These are phyloP conservation scores for Mortierella antarctica DNA, from an alignment of 192 early-diverging fungal species.

Conservation along the genomic window DNA sequence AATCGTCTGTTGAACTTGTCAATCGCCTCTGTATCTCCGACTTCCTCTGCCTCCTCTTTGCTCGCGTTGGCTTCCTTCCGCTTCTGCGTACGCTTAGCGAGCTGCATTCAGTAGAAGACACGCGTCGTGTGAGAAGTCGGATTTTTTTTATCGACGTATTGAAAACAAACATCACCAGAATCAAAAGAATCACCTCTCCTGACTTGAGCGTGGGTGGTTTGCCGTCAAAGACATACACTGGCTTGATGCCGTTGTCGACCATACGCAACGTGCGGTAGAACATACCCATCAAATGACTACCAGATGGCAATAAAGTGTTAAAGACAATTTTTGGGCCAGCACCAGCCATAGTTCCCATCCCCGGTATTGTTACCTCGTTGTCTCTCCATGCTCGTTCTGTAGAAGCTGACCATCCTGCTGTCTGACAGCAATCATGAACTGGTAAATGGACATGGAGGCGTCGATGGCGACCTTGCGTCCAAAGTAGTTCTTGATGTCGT, in stretches of 20 bases:
- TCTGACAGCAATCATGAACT: conserved; percentile 98
- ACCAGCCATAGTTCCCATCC: not conserved
- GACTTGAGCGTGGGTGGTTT: conserved; percentile 94
- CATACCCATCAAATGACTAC: conserved; percentile 95
- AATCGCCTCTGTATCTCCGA: conserved; percentile 80
- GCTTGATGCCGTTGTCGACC: conserved; percentile 97
- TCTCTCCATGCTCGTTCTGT: conserved; percentile 89
- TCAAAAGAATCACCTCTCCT: conserved; percentile 72
- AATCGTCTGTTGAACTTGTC: conserved; percentile 89
- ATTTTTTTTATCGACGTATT: no score
- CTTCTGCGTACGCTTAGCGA: conserved; percentile 78
- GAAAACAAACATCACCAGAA: no score
- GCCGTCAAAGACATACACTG: conserved; percentile 98
- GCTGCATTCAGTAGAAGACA: conserved; percentile 35
- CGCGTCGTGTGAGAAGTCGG: not conserved
- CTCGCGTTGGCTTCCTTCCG: conserved; percentile 77
- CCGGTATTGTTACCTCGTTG: conserved; percentile 73
- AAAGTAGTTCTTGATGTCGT: conserved; percentile 89
- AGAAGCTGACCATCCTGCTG: conserved; percentile 89
- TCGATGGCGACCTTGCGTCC: conserved; percentile 97
- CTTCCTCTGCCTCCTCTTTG: conserved; percentile 78
- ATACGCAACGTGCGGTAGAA: conserved; percentile 97
- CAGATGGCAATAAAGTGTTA: not conserved
- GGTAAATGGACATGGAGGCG: conserved; percentile 97
- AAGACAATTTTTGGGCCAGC: no score